These are phyloP conservation scores for Pythium vanterpoolii DNA, from an alignment of 352 stramenopile species.

Conservation along the genomic window DNA sequence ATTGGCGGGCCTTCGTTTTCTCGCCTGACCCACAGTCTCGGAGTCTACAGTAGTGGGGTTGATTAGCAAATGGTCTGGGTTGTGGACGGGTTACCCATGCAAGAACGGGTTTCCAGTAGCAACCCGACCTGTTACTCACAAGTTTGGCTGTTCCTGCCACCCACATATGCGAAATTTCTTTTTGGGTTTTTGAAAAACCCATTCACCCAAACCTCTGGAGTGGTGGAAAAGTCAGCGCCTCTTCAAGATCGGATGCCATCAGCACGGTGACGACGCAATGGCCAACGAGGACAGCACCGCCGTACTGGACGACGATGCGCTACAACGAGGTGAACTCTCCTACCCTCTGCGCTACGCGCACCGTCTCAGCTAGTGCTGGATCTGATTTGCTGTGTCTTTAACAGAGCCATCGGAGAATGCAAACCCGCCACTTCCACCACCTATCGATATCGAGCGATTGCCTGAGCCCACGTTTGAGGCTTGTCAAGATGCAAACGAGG, in stretches of 20 bases:
- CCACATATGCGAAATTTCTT: too few relatives aligned
- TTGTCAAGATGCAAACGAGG: background rate
- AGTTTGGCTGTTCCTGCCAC: too few relatives aligned
- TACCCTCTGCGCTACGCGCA: too few relatives aligned
- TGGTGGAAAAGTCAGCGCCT: background rate
- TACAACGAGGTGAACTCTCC: background rate
- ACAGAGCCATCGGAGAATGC: background rate
- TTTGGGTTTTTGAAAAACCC: background rate
- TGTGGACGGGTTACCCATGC: too few relatives aligned
- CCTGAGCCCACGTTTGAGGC: background rate
- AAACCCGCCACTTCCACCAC: background rate
- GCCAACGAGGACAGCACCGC: background rate
- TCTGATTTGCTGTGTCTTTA: background rate
- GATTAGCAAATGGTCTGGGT: too few relatives aligned
- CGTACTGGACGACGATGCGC: background rate
- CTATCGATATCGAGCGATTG: background rate
- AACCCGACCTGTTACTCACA: too few relatives aligned
- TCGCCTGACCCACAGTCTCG: background rate
- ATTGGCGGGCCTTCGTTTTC: background rate
- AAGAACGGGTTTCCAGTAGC: too few relatives aligned
- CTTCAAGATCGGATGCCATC: background rate
- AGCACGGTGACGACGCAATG: background rate
- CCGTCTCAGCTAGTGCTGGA: too few relatives aligned
- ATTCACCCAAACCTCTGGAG: background rate
- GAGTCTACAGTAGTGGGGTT: too few relatives aligned